Base-by-base conservation (phyloP, 148 eudicot species). In the Simmondsia chinensis region DNA sequence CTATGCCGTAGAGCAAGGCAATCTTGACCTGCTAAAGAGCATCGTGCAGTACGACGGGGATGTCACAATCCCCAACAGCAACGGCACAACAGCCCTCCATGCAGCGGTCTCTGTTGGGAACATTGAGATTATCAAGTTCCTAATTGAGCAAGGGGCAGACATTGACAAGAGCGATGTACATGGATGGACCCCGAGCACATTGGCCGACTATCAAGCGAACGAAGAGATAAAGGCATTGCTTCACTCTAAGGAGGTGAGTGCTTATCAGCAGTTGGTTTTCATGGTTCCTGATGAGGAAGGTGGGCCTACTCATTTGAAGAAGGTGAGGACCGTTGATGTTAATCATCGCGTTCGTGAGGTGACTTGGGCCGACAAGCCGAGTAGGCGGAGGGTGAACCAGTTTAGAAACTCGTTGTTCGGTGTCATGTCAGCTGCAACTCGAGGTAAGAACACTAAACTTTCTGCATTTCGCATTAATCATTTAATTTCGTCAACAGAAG, bases 381-480 rank as follows among this genome's bases (percentile, higher is more conserved):
- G n/a, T n/a, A 70, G 93, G 42, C 59, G 84, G 14, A 79, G 79
- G 59, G 51, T 57, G 12, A 79, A 61, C 44, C 75, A 67, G 46
- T 87, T 82, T 37, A 66, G 66, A n/a, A 82, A 87, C 50, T 87
- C 96, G 1, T 58, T 87, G 16, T 87, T 87, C 43, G 96, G 96
- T 33, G 77, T 87, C 8, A 65, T 87, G 57, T 82, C 93, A 20
- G 81, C 71, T 6, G 76, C 76, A 4, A 58, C 63, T 14, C 58
- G 30, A 6, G 68, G 60, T 17, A 62, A 57, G 10, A 62, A 40
- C 1, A 67, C 63, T 35, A 45, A 37, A 7, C 60, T 72, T 22
- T 44, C 62, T 3, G 21, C 70, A 4, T n/a, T n/a, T n/a, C n/a
- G n/a, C n/a, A 43, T 45, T 8, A 49, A 52, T 36, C 52, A 46